Conservation (phyloP, 371 early-diverging fungal genomes). For the Actinomucor elegans region DNA sequence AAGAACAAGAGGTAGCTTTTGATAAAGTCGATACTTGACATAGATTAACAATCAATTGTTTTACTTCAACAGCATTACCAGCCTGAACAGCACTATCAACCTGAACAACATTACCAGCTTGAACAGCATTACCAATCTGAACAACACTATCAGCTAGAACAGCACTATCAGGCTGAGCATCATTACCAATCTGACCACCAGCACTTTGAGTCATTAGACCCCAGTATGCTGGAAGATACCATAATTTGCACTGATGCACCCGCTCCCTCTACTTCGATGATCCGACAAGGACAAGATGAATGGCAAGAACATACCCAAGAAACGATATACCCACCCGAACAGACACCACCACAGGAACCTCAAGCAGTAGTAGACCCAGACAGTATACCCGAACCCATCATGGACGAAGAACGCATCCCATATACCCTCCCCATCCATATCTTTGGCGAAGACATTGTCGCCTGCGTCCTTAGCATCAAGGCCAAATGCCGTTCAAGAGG, state of each 20-base stretch:
- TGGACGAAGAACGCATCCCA: conserved; percentile 50
- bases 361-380: conserved; percentile 27
- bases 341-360: background rate
- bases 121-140: background rate
- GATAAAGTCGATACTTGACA: background rate
- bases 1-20: too few relatives aligned
- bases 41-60: background rate
- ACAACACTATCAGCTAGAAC: conserved; percentile 1
- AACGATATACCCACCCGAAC: background rate
- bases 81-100: background rate
- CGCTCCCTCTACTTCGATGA: too few relatives aligned
- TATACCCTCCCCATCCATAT: conserved; percentile 50
- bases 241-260: background rate
- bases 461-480: conserved; percentile 54
- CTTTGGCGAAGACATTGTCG: conserved; percentile 50
- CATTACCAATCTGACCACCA: too few relatives aligned
- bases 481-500: conserved; percentile 54
- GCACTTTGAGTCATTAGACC: background rate
- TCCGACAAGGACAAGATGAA: background rate
- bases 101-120: background rate
- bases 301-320: too few relatives aligned
- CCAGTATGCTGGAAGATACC: background rate
- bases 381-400: conserved; percentile 49
- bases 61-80: background rate
- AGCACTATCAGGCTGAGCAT: background rate